phyloP scores from a whole-genome alignment of 2,329 filamentous ascomycete genomes.

The Biscogniauxia marginata region DNA sequence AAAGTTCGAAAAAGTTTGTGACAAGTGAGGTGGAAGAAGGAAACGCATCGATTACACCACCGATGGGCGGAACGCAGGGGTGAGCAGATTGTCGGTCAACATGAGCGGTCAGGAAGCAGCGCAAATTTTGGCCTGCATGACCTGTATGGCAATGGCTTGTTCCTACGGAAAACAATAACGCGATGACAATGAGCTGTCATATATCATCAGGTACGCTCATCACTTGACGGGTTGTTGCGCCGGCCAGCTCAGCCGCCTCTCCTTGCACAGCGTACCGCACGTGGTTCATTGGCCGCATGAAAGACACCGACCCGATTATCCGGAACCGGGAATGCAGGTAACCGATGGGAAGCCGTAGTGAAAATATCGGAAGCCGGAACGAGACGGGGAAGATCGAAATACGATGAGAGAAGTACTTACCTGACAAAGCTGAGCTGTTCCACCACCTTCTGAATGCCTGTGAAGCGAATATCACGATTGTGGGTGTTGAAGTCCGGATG shows the following conservation, averaged over 20 bases:
- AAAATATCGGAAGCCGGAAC: constrained; percentile 6
- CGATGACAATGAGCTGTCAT: constrained; percentile 6
- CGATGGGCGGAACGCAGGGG: constrained; percentile 5
- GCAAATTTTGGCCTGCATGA: neutral
- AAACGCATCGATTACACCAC: constrained; percentile 14
- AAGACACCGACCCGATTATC: constrained; percentile 14
- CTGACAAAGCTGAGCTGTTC: constrained; percentile 71
- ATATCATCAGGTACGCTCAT: constrained; percentile 14
- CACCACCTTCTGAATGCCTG: constrained; percentile 56
- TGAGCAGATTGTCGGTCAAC: constrained; percentile 5
- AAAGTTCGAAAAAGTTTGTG: constrained; percentile 7
- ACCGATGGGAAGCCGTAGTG: constrained; percentile 11
- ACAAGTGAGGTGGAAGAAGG: neutral
- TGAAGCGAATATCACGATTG: constrained; percentile 58
- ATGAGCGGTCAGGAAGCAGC: constrained; percentile 11
- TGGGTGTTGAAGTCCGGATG: constrained; percentile 61
- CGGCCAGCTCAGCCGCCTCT: constrained; percentile 24
- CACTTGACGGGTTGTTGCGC: constrained; percentile 27
- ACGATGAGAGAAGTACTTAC: constrained; percentile 46
- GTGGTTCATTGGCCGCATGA: constrained; percentile 17
- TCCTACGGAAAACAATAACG: neutral
- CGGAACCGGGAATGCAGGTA: constrained; percentile 17
- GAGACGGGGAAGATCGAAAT: constrained; percentile 6
- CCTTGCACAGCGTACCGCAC: constrained; percentile 16
- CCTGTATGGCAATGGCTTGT: neutral